phyloP scores from a whole-genome alignment of 2,329 filamentous ascomycete genomes.

The Fusarium nelsonii region DNA sequence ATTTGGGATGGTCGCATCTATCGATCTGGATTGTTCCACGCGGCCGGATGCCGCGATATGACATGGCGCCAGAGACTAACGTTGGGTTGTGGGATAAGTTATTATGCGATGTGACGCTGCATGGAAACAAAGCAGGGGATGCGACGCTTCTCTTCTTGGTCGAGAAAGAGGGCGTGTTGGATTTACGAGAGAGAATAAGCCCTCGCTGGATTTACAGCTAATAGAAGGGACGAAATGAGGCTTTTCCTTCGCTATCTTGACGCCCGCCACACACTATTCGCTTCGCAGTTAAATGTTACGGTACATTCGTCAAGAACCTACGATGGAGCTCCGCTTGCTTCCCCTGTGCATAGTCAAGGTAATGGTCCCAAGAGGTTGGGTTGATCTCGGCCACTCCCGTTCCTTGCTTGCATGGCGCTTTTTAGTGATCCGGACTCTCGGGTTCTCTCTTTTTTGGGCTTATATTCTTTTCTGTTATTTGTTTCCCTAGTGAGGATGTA shows the following conservation, averaged over 20 bases:
- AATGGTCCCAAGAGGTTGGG: neutral
- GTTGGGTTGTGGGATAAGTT: neutral
- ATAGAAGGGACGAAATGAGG: neutral
- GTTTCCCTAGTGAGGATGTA: neutral
- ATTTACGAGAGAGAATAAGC: neutral
- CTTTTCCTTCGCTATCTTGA: neutral
- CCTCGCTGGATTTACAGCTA: neutral
- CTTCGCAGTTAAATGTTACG: neutral
- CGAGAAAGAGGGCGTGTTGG: neutral
- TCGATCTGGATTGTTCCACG: neutral
- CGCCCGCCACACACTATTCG: neutral
- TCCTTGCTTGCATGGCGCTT: slow-evolving; percentile 34
- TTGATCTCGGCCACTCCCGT: slow-evolving; percentile 34
- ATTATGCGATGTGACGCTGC: neutral
- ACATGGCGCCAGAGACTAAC: neutral
- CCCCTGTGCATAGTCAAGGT: neutral
- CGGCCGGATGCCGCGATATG: neutral
- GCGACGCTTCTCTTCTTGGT: neutral
- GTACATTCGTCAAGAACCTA: neutral
- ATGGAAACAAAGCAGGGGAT: neutral
- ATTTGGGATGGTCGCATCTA: neutral
- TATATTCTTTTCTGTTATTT: too few relatives aligned
- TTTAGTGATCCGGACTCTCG: slow-evolving; percentile 19
- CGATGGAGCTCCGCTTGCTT: neutral
- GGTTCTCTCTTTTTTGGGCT: neutral